Percentiles rank a stretch among this genome's conserved stretches.
These are phyloP conservation scores for Populus alba DNA, from an alignment of 345 rosid genomes.

Conservation along the genomic window DNA sequence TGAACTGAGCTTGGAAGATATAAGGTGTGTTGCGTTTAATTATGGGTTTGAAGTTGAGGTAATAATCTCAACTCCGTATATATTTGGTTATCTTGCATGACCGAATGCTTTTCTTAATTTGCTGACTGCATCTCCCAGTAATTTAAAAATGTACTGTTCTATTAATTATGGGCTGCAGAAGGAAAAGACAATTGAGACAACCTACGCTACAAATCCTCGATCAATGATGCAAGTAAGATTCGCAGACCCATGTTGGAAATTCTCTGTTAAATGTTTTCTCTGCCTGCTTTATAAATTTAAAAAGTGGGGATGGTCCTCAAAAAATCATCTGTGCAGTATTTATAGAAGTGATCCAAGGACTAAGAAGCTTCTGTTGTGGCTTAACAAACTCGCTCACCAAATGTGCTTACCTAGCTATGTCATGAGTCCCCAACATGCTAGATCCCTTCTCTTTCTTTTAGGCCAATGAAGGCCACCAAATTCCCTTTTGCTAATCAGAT, in stretches of 20 bases:
- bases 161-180: conserved; percentile 52
- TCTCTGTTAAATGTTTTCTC: background rate
- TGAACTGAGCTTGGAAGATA: conserved; percentile 93
- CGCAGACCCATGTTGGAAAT: background rate
- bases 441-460: no score
- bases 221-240: conserved; percentile 92
- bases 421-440: background rate
- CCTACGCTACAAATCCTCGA: conserved; percentile 76
- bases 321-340: background rate
- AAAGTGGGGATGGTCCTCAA: background rate
- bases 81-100: background rate
- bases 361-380: background rate
- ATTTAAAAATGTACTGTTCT: background rate
- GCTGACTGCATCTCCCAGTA: background rate
- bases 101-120: background rate
- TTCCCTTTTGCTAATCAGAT: background rate
- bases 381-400: background rate
- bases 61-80: conserved; percentile 4
- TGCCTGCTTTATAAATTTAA: background rate
- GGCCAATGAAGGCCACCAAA: background rate
- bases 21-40: conserved; percentile 68
- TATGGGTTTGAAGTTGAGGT: conserved; percentile 83
- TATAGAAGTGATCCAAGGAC: background rate
- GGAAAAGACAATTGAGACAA: conserved; percentile 73
- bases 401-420: background rate